phyloP scores from a whole-genome alignment of 139 green algal species.

The Asterochloris erici region DNA sequence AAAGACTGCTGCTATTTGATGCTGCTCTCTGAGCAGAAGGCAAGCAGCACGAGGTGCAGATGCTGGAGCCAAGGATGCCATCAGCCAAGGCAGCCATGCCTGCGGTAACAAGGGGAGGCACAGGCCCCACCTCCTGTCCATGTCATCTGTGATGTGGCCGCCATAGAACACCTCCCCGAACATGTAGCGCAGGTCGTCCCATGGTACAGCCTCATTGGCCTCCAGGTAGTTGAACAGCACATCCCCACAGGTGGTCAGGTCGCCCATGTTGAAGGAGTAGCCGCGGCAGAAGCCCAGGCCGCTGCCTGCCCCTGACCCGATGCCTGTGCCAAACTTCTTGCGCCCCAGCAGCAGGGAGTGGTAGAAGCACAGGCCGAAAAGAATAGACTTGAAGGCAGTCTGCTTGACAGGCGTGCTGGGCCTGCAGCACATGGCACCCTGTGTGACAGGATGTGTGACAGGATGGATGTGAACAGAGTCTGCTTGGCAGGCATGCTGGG shows the following conservation, averaged over 20 bases:
- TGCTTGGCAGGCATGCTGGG: conserved; percentile 58
- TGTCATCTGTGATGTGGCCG: conserved; percentile 82
- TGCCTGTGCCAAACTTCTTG: conserved; percentile 88
- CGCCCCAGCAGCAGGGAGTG: conserved; percentile 84
- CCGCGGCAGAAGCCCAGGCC: conserved; percentile 85
- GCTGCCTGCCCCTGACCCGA: conserved; percentile 73
- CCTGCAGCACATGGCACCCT: conserved; percentile 27
- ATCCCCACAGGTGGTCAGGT: conserved; percentile 81
- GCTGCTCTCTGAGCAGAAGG: too few species aligned
- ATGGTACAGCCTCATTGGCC: conserved; percentile 68
- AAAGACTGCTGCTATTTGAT: too few species aligned
- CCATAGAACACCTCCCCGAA: conserved; percentile 89
- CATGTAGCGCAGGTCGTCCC: conserved; percentile 85
- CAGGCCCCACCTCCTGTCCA: conserved; percentile 62
- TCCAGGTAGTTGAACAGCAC: conserved; percentile 86
- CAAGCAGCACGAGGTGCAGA: too few species aligned
- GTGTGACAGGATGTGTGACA: conserved; percentile 31
- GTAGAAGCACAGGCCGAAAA: conserved; percentile 90
- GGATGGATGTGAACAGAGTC: conserved; percentile 66
- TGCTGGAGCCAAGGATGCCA: too few species aligned
- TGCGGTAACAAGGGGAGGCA: too few species aligned
- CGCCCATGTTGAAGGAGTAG: conserved; percentile 89
- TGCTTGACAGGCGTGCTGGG: conserved; percentile 57
- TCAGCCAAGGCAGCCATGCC: too few species aligned
- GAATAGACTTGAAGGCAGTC: conserved; percentile 67